Base-by-base conservation (phyloP, 129 eudicot genomes). In the Artemisia tridentata region DNA sequence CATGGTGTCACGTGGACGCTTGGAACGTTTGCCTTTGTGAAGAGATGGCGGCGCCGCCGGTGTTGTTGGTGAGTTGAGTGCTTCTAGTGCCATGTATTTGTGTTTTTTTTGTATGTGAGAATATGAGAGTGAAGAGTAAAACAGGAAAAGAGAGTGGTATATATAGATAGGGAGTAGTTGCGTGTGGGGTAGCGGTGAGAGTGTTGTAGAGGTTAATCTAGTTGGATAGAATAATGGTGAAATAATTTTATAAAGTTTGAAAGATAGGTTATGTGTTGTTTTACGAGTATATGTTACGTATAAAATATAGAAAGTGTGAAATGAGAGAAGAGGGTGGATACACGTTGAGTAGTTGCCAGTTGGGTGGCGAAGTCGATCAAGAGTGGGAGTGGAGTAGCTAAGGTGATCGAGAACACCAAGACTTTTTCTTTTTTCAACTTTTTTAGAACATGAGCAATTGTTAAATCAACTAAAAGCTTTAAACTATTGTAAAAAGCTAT, bases 171-270 rank as follows among this genome's bases (percentile, higher is more conserved):
- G 50, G 56, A 51, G 17, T 34, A 79, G 86, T 86, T 83, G 86
- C 88, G 91, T 86, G 86, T 67, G 80, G 79, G 79, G 63, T 79
- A 84, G 82, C 91, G 91, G 91, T 83, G 86, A 74, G 81, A 78
- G 83, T 79, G 75, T 79, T 79, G 83, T 79, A 52, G 67, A 73
- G 83, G 83, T 79, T 79, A 79, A 72, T 57, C 72, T 65, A 67
- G 69, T 76, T 76, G 80, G 80, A 76, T 68, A 46, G 71, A 61
- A 77, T 75, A 65, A 53, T 74, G 71, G 65, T 73, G 55, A 38
- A 63, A 5, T 9, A 11, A 10, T 59, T 59, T 23, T 59, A 59
- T 13, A 11, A 29, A 15, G n/a, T 31, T n/a, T 34, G 8, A 38
- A 34, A 31, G 31, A 25, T 12, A 61, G 10, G 6, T 27, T 61